A percentile compares a stretch with the other conserved stretches of the same genome.
phyloP scores from a whole-genome alignment of 306 rosid species.

The Alnus glutinosa region DNA sequence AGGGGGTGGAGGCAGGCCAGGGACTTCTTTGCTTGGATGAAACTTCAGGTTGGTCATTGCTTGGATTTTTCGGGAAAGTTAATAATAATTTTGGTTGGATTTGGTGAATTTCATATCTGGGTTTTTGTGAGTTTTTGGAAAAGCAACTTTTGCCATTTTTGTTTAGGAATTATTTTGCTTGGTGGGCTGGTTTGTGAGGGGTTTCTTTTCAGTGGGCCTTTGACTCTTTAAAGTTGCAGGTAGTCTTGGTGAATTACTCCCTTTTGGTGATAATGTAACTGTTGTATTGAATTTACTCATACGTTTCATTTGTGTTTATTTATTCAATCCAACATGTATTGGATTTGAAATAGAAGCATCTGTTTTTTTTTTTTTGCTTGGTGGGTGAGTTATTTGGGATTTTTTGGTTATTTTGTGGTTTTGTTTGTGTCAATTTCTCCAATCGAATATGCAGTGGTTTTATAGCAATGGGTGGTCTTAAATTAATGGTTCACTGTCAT shows the following conservation, averaged over 20 bases:
- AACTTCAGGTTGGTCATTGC: slow-evolving; percentile 64
- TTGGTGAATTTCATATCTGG: not conserved
- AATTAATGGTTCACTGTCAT: slow-evolving; percentile 3
- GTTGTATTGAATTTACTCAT: not conserved
- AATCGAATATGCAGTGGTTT: not conserved
- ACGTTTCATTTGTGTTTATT: not conserved
- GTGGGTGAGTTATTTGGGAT: no score
- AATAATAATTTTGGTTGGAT: not conserved
- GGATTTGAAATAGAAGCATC: no score
- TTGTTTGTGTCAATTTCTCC: not conserved
- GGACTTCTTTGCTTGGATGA: slow-evolving; percentile 93
- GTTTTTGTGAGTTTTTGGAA: not conserved
- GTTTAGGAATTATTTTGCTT: not conserved
- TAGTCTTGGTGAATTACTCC: not conserved
- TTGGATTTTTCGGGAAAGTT: not conserved
- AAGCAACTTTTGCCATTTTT: not conserved
- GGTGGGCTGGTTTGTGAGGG: not conserved
- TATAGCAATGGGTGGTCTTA: not conserved
- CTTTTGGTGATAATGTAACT: not conserved
- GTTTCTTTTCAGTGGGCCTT: not conserved
- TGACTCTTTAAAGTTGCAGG: not conserved
- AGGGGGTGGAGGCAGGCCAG: slow-evolving; percentile 89
- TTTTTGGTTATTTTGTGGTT: not conserved
- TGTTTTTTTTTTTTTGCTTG: not conserved
- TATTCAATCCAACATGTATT: no score